A percentile compares a stretch with the other conserved stretches of the same genome.
Conservation (phyloP, 2,329 filamentous ascomycete genomes). For the Westerdykella aurantiaca region DNA sequence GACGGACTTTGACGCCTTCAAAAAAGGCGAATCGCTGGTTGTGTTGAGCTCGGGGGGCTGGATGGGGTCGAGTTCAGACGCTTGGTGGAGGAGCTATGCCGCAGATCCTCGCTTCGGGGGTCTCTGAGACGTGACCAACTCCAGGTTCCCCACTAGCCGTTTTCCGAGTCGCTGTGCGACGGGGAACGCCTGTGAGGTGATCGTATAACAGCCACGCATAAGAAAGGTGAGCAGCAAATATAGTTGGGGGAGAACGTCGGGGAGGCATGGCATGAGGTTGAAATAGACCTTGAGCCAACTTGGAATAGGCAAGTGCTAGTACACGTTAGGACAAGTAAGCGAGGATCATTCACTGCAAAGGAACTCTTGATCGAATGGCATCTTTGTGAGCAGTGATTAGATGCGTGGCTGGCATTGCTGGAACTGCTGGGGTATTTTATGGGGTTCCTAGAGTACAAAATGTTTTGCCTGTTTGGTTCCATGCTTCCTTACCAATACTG, state of each 20-base stretch:
- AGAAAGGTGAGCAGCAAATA: neutral
- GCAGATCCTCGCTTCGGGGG: constrained; percentile 16
- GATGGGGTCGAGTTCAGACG: constrained; percentile 13
- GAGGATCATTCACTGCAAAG: constrained; percentile 8
- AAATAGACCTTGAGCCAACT: constrained; percentile 1
- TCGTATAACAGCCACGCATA: constrained; percentile 1
- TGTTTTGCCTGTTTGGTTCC: too few relatives aligned
- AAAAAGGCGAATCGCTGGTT: constrained; percentile 4
- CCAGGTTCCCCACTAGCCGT: constrained; percentile 1
- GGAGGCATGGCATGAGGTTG: constrained; percentile 2
- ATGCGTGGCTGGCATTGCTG: too few relatives aligned
- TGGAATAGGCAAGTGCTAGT: neutral
- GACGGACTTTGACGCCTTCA: too few relatives aligned
- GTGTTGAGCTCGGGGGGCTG: constrained; percentile 18
- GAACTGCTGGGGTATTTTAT: too few relatives aligned
- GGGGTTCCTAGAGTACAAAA: too few relatives aligned
- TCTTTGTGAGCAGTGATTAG: too few relatives aligned
- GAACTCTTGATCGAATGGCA: neutral
- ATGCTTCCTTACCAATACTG: too few relatives aligned
- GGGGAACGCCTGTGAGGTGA: too few relatives aligned
- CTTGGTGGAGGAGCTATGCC: constrained; percentile 14
- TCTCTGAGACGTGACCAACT: constrained; percentile 12
- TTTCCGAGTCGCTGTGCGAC: neutral
- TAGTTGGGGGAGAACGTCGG: constrained; percentile 1
- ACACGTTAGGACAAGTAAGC: neutral